phyloP scores from a whole-genome alignment of 2,329 filamentous ascomycete species.

The Conoideocrella luteorostrata region DNA sequence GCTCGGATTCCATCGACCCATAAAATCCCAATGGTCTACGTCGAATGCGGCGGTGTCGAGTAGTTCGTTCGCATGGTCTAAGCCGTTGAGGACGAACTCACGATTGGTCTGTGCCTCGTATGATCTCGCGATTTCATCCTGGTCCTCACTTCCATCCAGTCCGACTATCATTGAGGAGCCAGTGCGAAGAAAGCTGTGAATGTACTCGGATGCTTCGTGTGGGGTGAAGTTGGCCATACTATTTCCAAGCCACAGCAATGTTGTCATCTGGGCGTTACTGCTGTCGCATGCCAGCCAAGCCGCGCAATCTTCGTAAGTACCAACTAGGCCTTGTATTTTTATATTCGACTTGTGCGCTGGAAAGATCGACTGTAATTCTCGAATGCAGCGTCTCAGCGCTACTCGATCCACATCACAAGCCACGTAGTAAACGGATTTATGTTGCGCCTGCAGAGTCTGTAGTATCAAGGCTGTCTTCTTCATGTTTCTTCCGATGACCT shows the following conservation, averaged over 20 bases:
- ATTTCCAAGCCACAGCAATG: neutral
- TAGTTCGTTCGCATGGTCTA: neutral
- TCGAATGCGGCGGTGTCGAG: neutral
- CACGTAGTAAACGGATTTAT: neutral
- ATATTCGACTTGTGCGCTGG: neutral
- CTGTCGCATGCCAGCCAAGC: neutral
- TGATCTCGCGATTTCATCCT: neutral
- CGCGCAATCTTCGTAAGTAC: neutral
- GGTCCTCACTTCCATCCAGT: neutral
- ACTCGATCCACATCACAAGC: neutral
- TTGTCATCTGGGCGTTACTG: neutral
- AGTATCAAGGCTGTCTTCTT: neutral
- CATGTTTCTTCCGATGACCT: neutral
- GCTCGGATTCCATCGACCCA: neutral
- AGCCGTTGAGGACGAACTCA: neutral
- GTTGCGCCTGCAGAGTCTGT: neutral
- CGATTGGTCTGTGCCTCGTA: neutral
- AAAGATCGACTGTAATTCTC: neutral
- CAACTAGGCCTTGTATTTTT: neutral
- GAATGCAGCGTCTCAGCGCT: neutral
- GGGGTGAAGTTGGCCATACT: neutral
- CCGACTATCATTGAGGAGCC: neutral
- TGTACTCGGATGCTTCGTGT: neutral
- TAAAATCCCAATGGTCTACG: neutral
- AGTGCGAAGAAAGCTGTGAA: neutral